Percentiles rank a stretch among this genome's conserved stretches.
Evolutionary conservation across 495 filamentous ascomycete species (phyloP).

Genomic region (Chlorociboria aeruginascens): DNA sequence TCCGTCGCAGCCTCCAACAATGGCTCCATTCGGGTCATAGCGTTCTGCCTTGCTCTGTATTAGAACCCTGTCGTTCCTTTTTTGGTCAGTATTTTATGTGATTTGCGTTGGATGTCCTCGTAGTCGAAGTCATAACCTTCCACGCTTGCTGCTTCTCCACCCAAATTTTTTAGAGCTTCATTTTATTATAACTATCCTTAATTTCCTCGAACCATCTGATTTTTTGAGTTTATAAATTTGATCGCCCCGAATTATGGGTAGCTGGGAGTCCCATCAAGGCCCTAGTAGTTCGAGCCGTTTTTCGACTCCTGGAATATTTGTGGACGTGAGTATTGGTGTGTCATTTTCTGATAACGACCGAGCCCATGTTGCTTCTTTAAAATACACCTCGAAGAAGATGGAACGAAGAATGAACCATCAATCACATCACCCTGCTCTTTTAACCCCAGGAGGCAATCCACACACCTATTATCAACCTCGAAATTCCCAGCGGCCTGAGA

Average conservation of each 20-base stretch:
- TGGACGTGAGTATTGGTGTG: slow-evolving; percentile 7
- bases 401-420: slow-evolving; percentile 1
- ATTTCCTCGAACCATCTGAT: neutral
- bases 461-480: neutral
- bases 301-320: slow-evolving; percentile 3
- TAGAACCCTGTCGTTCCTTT: too few relatives aligned
- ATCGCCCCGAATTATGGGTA: neutral
- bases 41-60: too few relatives aligned
- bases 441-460: neutral
- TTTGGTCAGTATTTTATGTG: too few relatives aligned
- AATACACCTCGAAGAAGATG: slow-evolving; percentile 6
- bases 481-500: neutral
- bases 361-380: slow-evolving; percentile 1
- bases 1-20: too few relatives aligned
- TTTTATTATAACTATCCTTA: neutral
- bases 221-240: neutral
- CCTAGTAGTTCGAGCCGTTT: slow-evolving; percentile 1
- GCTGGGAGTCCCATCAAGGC: neutral
- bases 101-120: neutral
- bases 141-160: neutral
- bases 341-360: slow-evolving; percentile 2
- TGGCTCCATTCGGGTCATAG: too few relatives aligned
- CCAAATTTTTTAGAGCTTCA: neutral
- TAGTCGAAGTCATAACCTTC: neutral
- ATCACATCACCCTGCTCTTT: neutral